Conservation (phyloP, 2,329 filamentous ascomycete species). For the Ophiocordyceps australis region DNA sequence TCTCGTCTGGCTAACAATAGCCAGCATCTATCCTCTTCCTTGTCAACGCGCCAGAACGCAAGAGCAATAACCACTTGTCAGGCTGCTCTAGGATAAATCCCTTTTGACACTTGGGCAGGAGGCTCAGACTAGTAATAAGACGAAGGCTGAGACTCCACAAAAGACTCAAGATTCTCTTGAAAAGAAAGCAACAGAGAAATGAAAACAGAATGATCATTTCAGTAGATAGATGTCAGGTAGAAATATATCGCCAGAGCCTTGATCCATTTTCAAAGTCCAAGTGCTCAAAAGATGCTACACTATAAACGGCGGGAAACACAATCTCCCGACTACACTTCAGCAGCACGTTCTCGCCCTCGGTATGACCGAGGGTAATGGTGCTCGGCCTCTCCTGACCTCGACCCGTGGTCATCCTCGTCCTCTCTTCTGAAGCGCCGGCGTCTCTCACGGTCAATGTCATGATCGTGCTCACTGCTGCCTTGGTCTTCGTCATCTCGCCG, state of each 20-base stretch:
- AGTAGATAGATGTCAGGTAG: neutral
- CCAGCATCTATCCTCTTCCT: too few relatives aligned
- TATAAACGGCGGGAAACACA: neutral
- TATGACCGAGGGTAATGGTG: constrained; percentile 6
- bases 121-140: neutral
- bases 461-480: constrained; percentile 1
- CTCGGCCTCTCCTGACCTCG: constrained; percentile 3
- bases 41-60: too few relatives aligned
- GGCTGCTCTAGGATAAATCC: too few relatives aligned
- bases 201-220: too few relatives aligned
- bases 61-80: too few relatives aligned
- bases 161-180: too few relatives aligned
- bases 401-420: constrained; percentile 6
- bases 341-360: constrained; percentile 6
- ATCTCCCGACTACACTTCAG: neutral
- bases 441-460: constrained; percentile 5
- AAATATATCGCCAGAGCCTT: neutral
- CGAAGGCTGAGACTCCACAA: too few relatives aligned
- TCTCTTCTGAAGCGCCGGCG: constrained; percentile 7
- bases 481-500: constrained; percentile 11
- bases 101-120: too few relatives aligned
- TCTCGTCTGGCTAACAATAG: too few relatives aligned
- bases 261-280: neutral
- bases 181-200: too few relatives aligned
- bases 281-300: neutral